Evolutionary conservation across 768 basidiomycete genomes (phyloP), one percentile per base, ranked within the genome.

Genomic region (Mycena kentingensis): DNA sequence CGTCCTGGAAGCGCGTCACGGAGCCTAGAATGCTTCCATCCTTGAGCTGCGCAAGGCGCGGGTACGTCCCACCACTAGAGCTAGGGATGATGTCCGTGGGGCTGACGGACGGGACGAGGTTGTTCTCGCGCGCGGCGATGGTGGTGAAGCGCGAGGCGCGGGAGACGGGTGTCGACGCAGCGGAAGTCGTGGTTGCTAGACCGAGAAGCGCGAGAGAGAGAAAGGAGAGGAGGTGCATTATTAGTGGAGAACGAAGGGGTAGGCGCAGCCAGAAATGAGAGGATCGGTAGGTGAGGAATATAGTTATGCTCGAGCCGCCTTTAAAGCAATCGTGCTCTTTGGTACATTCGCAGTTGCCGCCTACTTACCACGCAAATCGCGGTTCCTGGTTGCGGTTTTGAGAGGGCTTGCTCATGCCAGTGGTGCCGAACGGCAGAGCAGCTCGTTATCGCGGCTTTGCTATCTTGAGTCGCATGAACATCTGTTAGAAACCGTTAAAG

Each of bases 21-120:
- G 26, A 16, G 15, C 22, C 60, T 11, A 61, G 60, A 25, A 51
- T 27, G 24, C 54, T 55, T 25, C 57, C 57, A 19, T 61, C 57
- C 8, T 55, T 48, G 18, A 61, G 50, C 13, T 46, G 45, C 34
- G 60, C 35, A 1, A 55, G 36, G 16, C 60, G 60, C 26, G 60
- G 60, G 41, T 61, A 61, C 1, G 60, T 52, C 4, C 57, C 57
- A 26, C 49, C 41, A 32, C 38, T 53, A 38, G 13, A 25, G 26
- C 39, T 25, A 31, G 32, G 7, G 18, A 49, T 16, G 15, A 35
- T 25, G 18, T 28, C 28, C 18, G 53, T 26, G 21, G 50, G 3
- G 53, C 41, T 32, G 22, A 61, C 57, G 18, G 46, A 49, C 3
- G 60, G 53, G 2, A 26, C 28, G 13, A 60, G 46, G 28, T 48